phyloP scores from a whole-genome alignment of 1,284 basidiomycete species.

The Cutaneotrichosporon sp. region DNA sequence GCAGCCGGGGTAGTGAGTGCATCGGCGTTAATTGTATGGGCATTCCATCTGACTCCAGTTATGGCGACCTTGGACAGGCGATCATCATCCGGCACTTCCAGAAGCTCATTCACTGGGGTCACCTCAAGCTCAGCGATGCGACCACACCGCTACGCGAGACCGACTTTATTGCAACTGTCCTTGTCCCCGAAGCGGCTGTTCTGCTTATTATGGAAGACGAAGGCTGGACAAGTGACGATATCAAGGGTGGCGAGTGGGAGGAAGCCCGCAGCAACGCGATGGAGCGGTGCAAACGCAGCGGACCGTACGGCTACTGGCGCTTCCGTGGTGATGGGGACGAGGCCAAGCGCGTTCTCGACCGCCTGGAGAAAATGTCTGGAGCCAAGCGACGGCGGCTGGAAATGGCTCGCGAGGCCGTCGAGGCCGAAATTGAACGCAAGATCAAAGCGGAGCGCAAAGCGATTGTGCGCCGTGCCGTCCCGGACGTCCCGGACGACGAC shows the following conservation, averaged over 20 bases:
- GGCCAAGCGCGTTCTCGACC: conserved; percentile 1
- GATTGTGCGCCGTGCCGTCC: too few relatives aligned
- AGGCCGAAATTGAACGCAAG: not conserved
- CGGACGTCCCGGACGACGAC: too few relatives aligned
- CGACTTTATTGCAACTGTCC: conserved; percentile 37
- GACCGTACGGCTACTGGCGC: conserved; percentile 29
- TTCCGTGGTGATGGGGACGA: conserved; percentile 21
- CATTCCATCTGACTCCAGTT: conserved; percentile 26
- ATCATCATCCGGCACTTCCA: conserved; percentile 34
- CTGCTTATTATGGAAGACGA: conserved; percentile 39
- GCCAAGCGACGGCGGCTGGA: conserved; percentile 2
- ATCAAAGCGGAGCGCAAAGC: not conserved
- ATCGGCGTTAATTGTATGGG: too few relatives aligned
- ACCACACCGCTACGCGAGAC: conserved; percentile 24
- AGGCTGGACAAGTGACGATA: conserved; percentile 7
- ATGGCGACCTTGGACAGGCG: conserved; percentile 35
- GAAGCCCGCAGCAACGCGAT: conserved; percentile 18
- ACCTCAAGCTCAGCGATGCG: conserved; percentile 11
- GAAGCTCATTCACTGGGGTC: conserved; percentile 26
- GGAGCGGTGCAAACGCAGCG: conserved; percentile 24
- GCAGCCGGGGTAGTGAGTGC: conserved; percentile 40
- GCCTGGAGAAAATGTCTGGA: not conserved
- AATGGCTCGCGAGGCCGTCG: not conserved
- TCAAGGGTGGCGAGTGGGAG: conserved; percentile 10
- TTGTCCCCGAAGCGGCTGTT: conserved; percentile 41